Conservation (phyloP, 306 rosid species). For the Glycine latifolia region DNA sequence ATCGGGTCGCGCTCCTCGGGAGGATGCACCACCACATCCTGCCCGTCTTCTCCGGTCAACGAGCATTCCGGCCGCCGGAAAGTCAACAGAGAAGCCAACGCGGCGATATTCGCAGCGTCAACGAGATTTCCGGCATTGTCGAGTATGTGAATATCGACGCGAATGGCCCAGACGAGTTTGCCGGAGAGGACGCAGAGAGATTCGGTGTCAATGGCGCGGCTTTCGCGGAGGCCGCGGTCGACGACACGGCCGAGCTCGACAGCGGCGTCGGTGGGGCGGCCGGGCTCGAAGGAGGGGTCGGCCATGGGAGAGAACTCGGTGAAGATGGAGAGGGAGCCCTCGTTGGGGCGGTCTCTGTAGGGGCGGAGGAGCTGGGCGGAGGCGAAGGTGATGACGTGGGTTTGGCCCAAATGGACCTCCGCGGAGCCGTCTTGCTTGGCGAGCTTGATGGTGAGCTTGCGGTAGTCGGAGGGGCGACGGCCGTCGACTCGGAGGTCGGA, state of each 20-base stretch:
- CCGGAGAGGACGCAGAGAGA: conserved; percentile 82
- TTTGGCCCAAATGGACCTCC: conserved; percentile 81
- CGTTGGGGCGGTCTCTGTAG: conserved; percentile 87
- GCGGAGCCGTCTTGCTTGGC: conserved; percentile 75
- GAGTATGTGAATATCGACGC: conserved; percentile 81
- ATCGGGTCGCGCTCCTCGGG: conserved; percentile 84
- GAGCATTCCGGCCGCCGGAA: conserved; percentile 93
- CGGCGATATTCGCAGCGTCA: conserved; percentile 92
- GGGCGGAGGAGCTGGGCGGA: conserved; percentile 77
- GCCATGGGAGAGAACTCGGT: conserved; percentile 97
- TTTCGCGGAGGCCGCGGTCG: conserved; percentile 90
- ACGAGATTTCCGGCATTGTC: conserved; percentile 95
- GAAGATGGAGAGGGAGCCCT: conserved; percentile 84
- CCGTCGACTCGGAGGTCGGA: conserved; percentile 83
- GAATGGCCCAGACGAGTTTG: conserved; percentile 85
- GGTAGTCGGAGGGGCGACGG: conserved; percentile 84
- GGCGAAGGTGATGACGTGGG: conserved; percentile 78
- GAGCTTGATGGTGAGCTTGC: conserved; percentile 70
- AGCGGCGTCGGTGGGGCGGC: conserved; percentile 80
- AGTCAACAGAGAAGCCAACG: conserved; percentile 78
- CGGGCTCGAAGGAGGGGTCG: conserved; percentile 89
- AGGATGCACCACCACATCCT: conserved; percentile 84
- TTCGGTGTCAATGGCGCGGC: conserved; percentile 86
- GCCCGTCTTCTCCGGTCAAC: conserved; percentile 82
- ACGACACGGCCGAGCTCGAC: conserved; percentile 82